A percentile compares a stretch with the other conserved stretches of the same genome.
Conservation (phyloP, 148 eudicot species). For the Drosera capensis region DNA sequence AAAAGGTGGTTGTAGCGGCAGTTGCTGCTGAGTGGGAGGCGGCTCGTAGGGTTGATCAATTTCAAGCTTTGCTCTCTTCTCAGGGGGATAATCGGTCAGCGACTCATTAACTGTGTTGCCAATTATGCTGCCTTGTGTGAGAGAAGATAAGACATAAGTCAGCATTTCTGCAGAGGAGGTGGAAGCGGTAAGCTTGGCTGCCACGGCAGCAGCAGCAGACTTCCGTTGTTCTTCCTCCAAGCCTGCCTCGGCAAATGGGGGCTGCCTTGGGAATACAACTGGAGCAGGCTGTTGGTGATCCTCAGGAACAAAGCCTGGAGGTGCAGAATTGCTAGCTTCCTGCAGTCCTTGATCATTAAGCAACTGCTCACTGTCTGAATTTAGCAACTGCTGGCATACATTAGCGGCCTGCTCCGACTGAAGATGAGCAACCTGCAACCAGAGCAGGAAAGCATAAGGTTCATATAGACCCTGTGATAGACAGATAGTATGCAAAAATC, state of each 20-base stretch:
- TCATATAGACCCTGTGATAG: no score
- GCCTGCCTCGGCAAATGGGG: constrained; percentile 20
- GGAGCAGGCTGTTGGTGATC: constrained; percentile 31
- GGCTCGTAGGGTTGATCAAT: constrained; percentile 18
- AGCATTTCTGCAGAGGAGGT: constrained; percentile 87
- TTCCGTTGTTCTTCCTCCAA: constrained; percentile 34
- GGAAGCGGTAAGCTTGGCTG: constrained; percentile 79
- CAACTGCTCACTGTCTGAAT: constrained; percentile 12
- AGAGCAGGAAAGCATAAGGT: background rate
- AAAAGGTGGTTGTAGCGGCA: constrained; percentile 26
- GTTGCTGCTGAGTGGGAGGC: constrained; percentile 25
- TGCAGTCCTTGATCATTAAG: constrained; percentile 24
- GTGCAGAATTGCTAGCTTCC: constrained; percentile 17
- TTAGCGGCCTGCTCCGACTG: constrained; percentile 24
- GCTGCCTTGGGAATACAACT: constrained; percentile 42
- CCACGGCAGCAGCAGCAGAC: constrained; percentile 76
- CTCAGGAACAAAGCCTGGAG: constrained; percentile 16
- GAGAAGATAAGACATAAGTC: constrained; percentile 62
- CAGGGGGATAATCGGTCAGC: constrained; percentile 33
- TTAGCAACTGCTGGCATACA: constrained; percentile 28
- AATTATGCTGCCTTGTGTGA: constrained; percentile 65
- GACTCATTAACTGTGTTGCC: constrained; percentile 27
- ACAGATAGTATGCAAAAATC: background rate
- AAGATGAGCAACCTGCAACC: background rate
- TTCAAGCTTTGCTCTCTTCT: constrained; percentile 46